A percentile compares a stretch with the other conserved stretches of the same genome.
phyloP scores from a whole-genome alignment of 169 alveolate genomes.

The Plasmodium fragile region DNA sequence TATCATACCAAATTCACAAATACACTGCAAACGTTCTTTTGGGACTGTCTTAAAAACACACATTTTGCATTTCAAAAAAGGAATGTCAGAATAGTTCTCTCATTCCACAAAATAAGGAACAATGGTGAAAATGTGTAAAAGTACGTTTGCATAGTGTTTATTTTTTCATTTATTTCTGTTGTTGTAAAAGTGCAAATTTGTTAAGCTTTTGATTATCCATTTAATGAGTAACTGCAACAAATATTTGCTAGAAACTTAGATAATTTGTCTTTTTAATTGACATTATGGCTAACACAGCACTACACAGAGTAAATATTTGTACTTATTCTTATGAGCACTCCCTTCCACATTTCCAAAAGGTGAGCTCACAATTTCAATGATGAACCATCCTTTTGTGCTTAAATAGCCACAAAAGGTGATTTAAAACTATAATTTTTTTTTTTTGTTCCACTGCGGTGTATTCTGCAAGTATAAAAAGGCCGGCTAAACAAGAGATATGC shows the following conservation, averaged over 20 bases:
- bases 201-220: constrained; percentile 1
- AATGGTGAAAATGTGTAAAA: constrained; percentile 1
- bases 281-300: neutral
- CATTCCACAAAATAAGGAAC: constrained; percentile 14
- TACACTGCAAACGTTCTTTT: neutral
- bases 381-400: neutral
- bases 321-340: neutral
- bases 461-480: neutral
- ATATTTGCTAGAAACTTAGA: neutral
- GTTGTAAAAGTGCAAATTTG: neutral
- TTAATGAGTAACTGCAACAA: neutral
- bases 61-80: constrained; percentile 28
- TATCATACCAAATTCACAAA: neutral
- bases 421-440: neutral
- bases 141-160: neutral
- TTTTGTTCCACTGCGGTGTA: neutral
- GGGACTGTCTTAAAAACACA: constrained; percentile 7
- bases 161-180: constrained; percentile 12
- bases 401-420: neutral
- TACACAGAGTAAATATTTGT: neutral
- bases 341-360: neutral
- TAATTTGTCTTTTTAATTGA: neutral
- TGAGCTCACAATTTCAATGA: neutral
- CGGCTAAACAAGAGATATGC: neutral
- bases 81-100: constrained; percentile 1